Base-by-base conservation (phyloP, 2,329 filamentous ascomycete species). In the Aureobasidium melanogenum region DNA sequence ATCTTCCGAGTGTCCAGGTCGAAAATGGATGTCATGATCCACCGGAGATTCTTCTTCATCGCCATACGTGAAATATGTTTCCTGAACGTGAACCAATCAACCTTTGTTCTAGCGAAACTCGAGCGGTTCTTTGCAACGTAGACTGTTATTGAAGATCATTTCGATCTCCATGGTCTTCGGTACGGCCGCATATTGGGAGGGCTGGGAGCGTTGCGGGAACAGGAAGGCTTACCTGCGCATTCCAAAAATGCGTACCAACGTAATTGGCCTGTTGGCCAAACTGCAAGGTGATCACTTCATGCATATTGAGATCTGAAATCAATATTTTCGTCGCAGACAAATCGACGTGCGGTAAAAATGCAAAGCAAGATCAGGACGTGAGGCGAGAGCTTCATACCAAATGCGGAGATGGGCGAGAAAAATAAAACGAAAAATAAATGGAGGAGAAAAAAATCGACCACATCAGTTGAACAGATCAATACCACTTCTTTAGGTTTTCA, bases 211-310 rank as follows among this genome's bases (percentile, higher is more conserved):
- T 44, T 14, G 15, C 7, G 48, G 60, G 39, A 59, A 32, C 34
- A 46, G 34, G 38, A 32, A 19, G 34, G 28, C 58, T 62, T 73
- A 90, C 89, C 80, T 96, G 93, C 6, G 89, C 81, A 69, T 99
- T 99, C 94, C 94, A 99, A 74, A 97, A 99, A 77, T 99, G 94
- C 0, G 92, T 95, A 32, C 88, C 92, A 24, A 95, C 78, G 70
- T 97, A 96, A 74, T 99, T 99, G 73, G 89, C 92, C 71, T 89
- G 86, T 72, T 96, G 88, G 46, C 94, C 94, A 63, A 97, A 85
- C 79, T 99, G 94, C 48, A 99, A 79, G 0, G 93, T 97, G 64
- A 99, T 81, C 64, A 97, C 91, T 76, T 99, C 94, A 75, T 92
- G 91, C 94, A 99, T 97, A 5, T 44, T 65, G 41, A 2, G 5